Evolutionary conservation across 352 stramenopile species (phyloP).

Genomic region (Thraustochytrium sp.): DNA sequence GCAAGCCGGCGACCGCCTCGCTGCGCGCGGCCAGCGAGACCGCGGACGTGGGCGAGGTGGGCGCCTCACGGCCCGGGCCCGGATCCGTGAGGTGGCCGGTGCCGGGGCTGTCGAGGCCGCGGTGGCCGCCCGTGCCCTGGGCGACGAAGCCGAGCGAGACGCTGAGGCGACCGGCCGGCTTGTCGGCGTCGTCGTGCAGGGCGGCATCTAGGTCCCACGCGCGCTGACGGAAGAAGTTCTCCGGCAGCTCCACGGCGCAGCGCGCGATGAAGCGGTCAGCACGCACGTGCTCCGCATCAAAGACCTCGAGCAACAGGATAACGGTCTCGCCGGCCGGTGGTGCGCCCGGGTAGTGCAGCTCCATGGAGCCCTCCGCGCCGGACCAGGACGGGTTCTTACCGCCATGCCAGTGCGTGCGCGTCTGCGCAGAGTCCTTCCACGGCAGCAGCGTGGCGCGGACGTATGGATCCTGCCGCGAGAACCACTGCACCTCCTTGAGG

Average conservation of each 20-base stretch:
- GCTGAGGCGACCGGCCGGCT: neutral
- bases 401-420: neutral
- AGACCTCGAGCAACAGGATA: neutral
- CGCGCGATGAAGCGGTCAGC: neutral
- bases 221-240: neutral
- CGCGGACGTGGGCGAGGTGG: neutral
- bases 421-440: neutral
- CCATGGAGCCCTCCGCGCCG: neutral
- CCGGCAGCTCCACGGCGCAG: neutral
- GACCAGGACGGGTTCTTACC: neutral
- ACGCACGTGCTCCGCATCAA: neutral
- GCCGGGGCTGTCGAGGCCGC: too few relatives aligned
- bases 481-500: neutral
- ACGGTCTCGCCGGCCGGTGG: neutral
- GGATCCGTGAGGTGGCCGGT: too few relatives aligned
- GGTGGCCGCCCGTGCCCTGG: neutral
- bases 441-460: neutral
- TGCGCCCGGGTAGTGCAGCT: neutral
- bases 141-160: neutral
- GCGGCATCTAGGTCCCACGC: neutral
- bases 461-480: neutral
- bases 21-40: neutral
- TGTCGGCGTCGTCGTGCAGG: neutral
- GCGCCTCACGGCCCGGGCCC: too few relatives aligned
- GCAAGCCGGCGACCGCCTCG: neutral